Percentiles rank a stretch among this genome's conserved stretches.
Conservation (phyloP, 257 asterid species). For the Galeopsis tetrahit region DNA sequence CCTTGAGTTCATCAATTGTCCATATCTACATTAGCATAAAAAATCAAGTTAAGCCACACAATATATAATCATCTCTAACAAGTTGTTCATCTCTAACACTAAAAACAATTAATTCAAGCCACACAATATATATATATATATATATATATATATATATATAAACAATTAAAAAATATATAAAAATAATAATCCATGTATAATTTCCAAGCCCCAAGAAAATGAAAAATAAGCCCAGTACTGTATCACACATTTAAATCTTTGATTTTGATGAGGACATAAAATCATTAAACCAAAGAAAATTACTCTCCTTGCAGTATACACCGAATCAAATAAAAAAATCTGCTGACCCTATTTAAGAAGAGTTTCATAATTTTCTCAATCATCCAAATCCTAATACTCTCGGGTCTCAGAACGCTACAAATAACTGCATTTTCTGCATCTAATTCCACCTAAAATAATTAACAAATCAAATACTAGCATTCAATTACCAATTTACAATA, state of each 20-base stretch:
- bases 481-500: slow-evolving; percentile 18
- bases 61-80: too few relatives aligned
- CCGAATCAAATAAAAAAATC: slow-evolving; percentile 15
- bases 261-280: not conserved
- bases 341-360: slow-evolving; percentile 21
- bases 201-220: not conserved
- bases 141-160: too few relatives aligned
- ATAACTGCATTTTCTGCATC: slow-evolving; percentile 30
- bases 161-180: too few relatives aligned
- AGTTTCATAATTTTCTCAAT: slow-evolving; percentile 27
- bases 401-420: slow-evolving; percentile 16
- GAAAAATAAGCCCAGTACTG: slow-evolving; percentile 5
- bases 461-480: slow-evolving; percentile 11
- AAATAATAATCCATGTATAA: too few relatives aligned
- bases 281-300: not conserved
- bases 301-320: not conserved
- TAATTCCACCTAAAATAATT: slow-evolving; percentile 25
- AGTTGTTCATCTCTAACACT: too few relatives aligned
- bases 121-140: too few relatives aligned
- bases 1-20: too few relatives aligned
- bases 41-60: too few relatives aligned
- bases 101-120: too few relatives aligned
- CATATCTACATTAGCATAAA: too few relatives aligned
- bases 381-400: slow-evolving; percentile 5
- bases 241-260: not conserved